Evolutionary conservation across 2,329 filamentous ascomycete genomes (phyloP), one percentile per base, ranked within the genome.

Genomic region (Cryphonectria naterciae): DNA sequence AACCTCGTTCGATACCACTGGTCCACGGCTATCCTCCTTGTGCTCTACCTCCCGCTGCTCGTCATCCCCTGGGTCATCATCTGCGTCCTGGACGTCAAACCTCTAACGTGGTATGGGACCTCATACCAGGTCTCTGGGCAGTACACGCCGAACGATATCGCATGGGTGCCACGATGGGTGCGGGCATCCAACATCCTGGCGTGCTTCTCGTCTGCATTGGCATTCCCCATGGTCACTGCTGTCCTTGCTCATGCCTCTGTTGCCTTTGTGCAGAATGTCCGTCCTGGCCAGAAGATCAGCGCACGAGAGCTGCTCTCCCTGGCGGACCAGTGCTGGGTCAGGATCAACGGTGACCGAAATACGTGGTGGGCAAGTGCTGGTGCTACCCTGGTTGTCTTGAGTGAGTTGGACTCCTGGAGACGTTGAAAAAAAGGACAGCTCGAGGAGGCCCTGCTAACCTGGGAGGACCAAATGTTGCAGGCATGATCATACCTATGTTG

Each of bases 331-430:
- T 68, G 58, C 46, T 68, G 67, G 67, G 41, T 54, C 22, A 68
- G 67, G 19, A 49, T 68, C 35, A 37, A 37, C n/a, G 58, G 67
- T 4, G 67, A 68, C 6, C 39, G 43, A 58, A 68, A 46, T 15
- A 63, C 67, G 22, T 68, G 67, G 67, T 63, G 56, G 43, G 58
- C 67, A 22, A 63, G 54, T 49, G 67, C 67, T 41, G 67, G 67
- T 19, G n/a, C 58, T 28, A 63, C 60, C 4, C 54, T 68, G 4
- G 25, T 68, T 63, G 67, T 68, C 25, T 28, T 68, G 25, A 43
- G 67, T 68, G 32, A 56, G 67, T 63, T 5, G 15, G 32, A 32
- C 1, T 32, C 15, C 5, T 49, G 2, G 5, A 49, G 43, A 19
- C 22, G 2, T 49, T 43, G 43, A 46, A n/a, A 49, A 49, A n/a